Evolutionary conservation across 768 basidiomycete genomes (phyloP).

Genomic region (Calocera viscosa): DNA sequence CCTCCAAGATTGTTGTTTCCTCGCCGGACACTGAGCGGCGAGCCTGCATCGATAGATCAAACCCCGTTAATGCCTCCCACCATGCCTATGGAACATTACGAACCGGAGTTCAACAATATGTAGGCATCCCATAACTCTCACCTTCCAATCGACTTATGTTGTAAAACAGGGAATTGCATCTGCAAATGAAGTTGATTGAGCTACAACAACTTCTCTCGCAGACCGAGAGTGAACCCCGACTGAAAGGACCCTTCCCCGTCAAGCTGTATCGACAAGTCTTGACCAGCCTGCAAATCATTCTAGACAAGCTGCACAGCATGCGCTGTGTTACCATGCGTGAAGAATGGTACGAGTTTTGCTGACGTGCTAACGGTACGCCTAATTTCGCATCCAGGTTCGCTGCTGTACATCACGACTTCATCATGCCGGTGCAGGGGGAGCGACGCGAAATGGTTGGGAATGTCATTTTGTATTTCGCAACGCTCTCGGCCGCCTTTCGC

Average conservation of each 20-base stretch:
- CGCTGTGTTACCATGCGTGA: slow-evolving; percentile 91
- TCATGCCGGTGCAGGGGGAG: slow-evolving; percentile 78
- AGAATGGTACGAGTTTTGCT: slow-evolving; percentile 55
- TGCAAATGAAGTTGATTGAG: slow-evolving; percentile 82
- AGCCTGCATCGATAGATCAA: slow-evolving; percentile 9
- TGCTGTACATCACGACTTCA: slow-evolving; percentile 71
- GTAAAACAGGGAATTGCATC: slow-evolving; percentile 70
- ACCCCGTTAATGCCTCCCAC: slow-evolving; percentile 11
- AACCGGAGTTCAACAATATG: slow-evolving; percentile 80
- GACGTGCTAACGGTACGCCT: slow-evolving; percentile 56
- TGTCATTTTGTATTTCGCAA: slow-evolving; percentile 80
- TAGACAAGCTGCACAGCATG: slow-evolving; percentile 89
- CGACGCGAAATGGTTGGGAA: slow-evolving; percentile 85
- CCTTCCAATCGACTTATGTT: not conserved
- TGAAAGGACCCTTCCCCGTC: slow-evolving; percentile 92
- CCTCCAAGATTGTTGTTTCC: slow-evolving; percentile 28
- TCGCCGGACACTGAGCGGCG: not conserved
- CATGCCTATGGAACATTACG: slow-evolving; percentile 19
- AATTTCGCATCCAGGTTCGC: slow-evolving; percentile 29
- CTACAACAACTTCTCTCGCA: slow-evolving; percentile 75
- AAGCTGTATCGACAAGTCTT: slow-evolving; percentile 70
- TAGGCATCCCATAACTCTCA: slow-evolving; percentile 27
- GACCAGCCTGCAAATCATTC: slow-evolving; percentile 68
- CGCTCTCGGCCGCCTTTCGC: slow-evolving; percentile 62
- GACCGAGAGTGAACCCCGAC: slow-evolving; percentile 81